Percentiles rank a stretch among this genome's conserved stretches.
These are phyloP conservation scores for Pythium folliculosum DNA, from an alignment of 352 stramenopile species.

Conservation along the genomic window DNA sequence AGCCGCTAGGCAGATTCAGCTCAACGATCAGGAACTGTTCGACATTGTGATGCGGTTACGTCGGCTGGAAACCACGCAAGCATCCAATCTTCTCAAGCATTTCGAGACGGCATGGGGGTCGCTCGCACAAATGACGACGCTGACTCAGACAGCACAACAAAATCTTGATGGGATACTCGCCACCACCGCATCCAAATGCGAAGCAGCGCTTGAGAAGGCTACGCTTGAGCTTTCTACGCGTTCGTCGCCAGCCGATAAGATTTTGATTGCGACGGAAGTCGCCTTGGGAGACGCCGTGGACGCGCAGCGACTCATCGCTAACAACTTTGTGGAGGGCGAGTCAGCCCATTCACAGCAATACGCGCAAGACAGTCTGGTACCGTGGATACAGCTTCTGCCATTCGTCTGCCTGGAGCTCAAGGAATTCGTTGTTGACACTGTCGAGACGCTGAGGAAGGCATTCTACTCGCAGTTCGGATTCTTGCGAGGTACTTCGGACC, in stretches of 20 bases:
- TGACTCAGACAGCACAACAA: not conserved
- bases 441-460: slow-evolving; percentile 33
- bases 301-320: slow-evolving; percentile 34
- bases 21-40: slow-evolving; percentile 11
- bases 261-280: slow-evolving; percentile 23
- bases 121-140: not conserved
- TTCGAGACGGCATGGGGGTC: not conserved
- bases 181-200: not conserved
- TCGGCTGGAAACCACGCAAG: slow-evolving; percentile 2
- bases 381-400: slow-evolving; percentile 33
- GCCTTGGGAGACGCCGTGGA: slow-evolving; percentile 23
- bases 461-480: slow-evolving; percentile 50
- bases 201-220: not conserved
- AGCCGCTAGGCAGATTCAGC: slow-evolving; percentile 10
- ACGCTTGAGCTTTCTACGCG: not conserved
- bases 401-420: slow-evolving; percentile 51
- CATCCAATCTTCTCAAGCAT: not conserved
- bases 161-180: slow-evolving; percentile 9
- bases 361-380: not conserved
- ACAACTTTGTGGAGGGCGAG: slow-evolving; percentile 40
- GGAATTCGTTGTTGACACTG: slow-evolving; percentile 37
- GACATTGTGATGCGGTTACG: slow-evolving; percentile 1
- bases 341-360: not conserved
- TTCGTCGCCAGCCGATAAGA: not conserved
- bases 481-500: slow-evolving; percentile 15